A percentile compares a stretch with the other conserved stretches of the same genome.
These are phyloP conservation scores for Hylodesmum podocarpum DNA, from an alignment of 306 rosid species.

Conservation along the genomic window DNA sequence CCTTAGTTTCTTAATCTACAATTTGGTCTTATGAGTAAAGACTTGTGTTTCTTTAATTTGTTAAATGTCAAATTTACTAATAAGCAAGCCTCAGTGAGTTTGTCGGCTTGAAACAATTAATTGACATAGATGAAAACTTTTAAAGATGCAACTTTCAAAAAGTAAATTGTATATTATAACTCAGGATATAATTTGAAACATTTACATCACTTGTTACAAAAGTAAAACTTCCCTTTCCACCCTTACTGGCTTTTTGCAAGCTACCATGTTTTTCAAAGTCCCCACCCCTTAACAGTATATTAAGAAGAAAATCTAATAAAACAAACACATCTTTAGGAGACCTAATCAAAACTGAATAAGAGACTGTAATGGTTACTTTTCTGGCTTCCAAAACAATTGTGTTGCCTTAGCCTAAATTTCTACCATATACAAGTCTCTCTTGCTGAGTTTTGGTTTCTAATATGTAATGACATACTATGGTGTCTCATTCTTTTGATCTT, in stretches of 20 bases:
- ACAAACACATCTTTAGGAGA: constrained; percentile 12
- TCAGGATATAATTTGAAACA: constrained; percentile 20
- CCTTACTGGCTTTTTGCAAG: neutral
- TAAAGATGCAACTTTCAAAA: neutral
- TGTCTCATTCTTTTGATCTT: constrained; percentile 35
- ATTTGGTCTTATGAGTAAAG: neutral
- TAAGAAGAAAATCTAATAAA: constrained; percentile 23
- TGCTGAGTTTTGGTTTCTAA: constrained; percentile 22
- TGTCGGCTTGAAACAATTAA: neutral
- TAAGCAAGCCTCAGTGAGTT: neutral
- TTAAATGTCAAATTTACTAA: neutral
- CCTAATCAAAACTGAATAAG: constrained; percentile 35
- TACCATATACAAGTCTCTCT: constrained; percentile 7
- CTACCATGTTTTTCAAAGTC: neutral
- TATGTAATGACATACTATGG: constrained; percentile 12
- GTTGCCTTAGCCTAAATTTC: constrained; percentile 27
- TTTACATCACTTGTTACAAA: constrained; percentile 31
- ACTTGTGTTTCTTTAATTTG: neutral
- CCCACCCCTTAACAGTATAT: neutral
- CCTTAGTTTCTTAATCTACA: neutral
- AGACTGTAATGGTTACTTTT: constrained; percentile 29
- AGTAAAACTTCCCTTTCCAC: constrained; percentile 22
- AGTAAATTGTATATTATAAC: neutral
- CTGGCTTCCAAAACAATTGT: constrained; percentile 21
- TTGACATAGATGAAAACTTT: neutral